Conservation (phyloP, 345 rosid genomes). For the Reutealis trisperma region DNA sequence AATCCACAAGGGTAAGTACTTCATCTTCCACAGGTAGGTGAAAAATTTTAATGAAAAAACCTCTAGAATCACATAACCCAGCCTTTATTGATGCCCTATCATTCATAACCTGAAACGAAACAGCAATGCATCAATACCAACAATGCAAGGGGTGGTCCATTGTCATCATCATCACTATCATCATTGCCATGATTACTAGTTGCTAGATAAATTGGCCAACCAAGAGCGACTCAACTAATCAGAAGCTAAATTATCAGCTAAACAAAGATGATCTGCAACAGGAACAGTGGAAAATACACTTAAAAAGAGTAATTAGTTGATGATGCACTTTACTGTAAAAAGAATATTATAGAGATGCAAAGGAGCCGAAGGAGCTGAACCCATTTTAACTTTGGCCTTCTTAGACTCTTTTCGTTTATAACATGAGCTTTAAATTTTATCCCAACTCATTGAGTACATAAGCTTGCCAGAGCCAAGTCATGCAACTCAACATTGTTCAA, state of each 20-base stretch:
- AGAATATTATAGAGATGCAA: not conserved
- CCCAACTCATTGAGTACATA: not conserved
- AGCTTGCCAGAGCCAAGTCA: not conserved
- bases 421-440: not conserved
- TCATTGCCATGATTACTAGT: no score
- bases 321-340: not conserved
- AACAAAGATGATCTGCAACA: not conserved
- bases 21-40: constrained; percentile 32
- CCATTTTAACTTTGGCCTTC: not conserved
- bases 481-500: not conserved
- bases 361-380: not conserved
- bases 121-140: constrained; percentile 26
- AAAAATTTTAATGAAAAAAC: constrained; percentile 23
- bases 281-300: no score
- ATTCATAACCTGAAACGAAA: constrained; percentile 49
- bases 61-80: constrained; percentile 27
- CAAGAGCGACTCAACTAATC: not conserved
- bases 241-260: not conserved
- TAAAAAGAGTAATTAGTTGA: not conserved
- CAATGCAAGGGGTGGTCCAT: constrained; percentile 12
- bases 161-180: not conserved
- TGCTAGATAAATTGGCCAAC: not conserved
- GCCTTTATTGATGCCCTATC: constrained; percentile 28
- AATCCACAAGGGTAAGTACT: constrained; percentile 32
- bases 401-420: not conserved